Evolutionary conservation across 2,329 filamentous ascomycete genomes (phyloP).

Genomic region (Aspergillus chevalieri): DNA sequence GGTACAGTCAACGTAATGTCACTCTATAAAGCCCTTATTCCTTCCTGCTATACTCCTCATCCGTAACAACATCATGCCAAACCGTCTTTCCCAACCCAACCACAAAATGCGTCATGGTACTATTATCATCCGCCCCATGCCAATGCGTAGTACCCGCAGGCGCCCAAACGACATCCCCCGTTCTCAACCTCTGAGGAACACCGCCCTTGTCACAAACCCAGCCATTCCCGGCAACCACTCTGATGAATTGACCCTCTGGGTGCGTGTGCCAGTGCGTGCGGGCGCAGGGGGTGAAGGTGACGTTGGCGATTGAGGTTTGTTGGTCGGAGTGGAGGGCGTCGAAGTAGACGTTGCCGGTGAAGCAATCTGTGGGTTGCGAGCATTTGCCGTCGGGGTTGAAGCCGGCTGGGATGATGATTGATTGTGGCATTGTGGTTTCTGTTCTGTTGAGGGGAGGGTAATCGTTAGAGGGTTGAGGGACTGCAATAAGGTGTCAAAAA

Average conservation of each 20-base stretch:
- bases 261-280: conserved; percentile 44
- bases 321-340: conserved; percentile 19
- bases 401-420: conserved; percentile 4
- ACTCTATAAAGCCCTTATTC: too few relatives aligned
- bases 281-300: conserved; percentile 40
- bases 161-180: conserved; percentile 39
- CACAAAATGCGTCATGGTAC: conserved; percentile 33
- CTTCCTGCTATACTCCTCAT: background rate
- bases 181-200: conserved; percentile 28
- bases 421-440: conserved; percentile 1
- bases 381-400: conserved; percentile 1
- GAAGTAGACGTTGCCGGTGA: conserved; percentile 28
- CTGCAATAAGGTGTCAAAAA: too few relatives aligned
- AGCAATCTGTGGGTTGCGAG: conserved; percentile 11
- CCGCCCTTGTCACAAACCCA: conserved; percentile 41
- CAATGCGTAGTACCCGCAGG: conserved; percentile 40
- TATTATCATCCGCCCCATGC: conserved; percentile 40
- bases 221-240: conserved; percentile 35
- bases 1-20: too few relatives aligned
- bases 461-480: too few relatives aligned
- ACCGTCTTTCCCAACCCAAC: background rate
- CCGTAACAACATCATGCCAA: background rate
- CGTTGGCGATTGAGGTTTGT: conserved; percentile 30
- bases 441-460: background rate
- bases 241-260: conserved; percentile 40